Base-by-base conservation (phyloP, 148 eudicot genomes). In the Polygonum aviculare region DNA sequence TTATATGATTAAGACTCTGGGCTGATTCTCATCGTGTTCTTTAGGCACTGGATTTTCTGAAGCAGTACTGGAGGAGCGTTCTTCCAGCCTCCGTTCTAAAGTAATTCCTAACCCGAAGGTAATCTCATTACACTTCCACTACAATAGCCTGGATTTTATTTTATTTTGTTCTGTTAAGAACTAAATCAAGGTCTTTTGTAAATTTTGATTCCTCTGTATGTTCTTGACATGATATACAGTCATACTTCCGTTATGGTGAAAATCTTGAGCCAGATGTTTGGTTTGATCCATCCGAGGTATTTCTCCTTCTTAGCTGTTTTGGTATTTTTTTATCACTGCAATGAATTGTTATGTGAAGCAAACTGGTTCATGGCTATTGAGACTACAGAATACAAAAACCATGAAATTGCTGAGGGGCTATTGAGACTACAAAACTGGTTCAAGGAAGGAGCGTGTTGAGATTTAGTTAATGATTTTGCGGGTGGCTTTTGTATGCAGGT, bases 211-310 rank as follows among this genome's bases (percentile, higher is more conserved):
- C 62, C n/a, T 65, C 72, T 36, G 21, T 67, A 67, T 67, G 45
- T 74, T 35, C 18, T 18, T 78, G 40, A 57, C 60, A 26, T 86
- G 36, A 40, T 86, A 31, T 83, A 59, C 93, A 92, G 98, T 69
- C 96, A 63, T 95, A 95, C 88, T 95, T 86, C 75, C 89, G 93
- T 12, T 90, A 76, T 80, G 87, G 90, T 75, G 96, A 92, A 48
- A 81, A 87, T 59, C 83, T 85, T 60, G 77, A 74, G 80, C 98
- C 98, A 39, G 98, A 95, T 84, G 98, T 92, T 45, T 92, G 98
- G 98, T 92, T 95, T 86, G 98, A 95, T 77, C 90, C 97, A 57
- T 69, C 87, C 71, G 91, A 95, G 96, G 98, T 94, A 89, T 80
- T 38, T 69, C 16, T 78, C 44, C 75, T 54, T 65, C 0, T 36